Evolutionary conservation across 148 eudicot species (phyloP).

Genomic region (Hydrangea macrophylla): DNA sequence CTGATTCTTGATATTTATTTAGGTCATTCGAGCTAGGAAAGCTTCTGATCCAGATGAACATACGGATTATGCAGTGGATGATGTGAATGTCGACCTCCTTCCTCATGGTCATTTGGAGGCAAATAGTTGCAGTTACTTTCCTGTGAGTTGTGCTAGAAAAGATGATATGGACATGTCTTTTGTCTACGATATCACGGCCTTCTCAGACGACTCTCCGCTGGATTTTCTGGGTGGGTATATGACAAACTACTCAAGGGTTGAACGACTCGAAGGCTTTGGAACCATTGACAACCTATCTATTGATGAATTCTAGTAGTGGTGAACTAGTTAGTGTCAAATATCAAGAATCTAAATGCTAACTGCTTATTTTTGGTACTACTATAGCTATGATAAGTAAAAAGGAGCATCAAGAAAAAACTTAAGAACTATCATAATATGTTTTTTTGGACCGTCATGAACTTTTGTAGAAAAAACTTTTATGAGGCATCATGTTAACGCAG

Average conservation of each 20-base stretch:
- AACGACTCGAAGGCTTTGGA: conserved; percentile 33
- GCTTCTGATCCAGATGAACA: conserved; percentile 32
- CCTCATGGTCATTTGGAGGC: neutral
- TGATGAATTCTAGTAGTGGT: conserved; percentile 38
- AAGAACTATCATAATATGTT: neutral
- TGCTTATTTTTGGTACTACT: neutral
- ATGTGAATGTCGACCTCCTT: conserved; percentile 22
- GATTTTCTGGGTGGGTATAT: conserved; percentile 50
- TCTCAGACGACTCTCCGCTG: conserved; percentile 41
- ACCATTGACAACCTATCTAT: conserved; percentile 46
- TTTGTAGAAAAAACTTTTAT: too few species aligned
- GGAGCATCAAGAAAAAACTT: neutral
- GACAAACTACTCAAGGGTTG: conserved; percentile 28
- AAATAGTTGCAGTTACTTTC: conserved; percentile 25
- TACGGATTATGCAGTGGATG: conserved; percentile 17
- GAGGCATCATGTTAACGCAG: too few species aligned
- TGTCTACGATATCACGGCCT: conserved; percentile 47
- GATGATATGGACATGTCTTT: conserved; percentile 34
- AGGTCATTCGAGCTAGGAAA: conserved; percentile 74
- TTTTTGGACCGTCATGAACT: neutral
- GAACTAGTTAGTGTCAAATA: neutral
- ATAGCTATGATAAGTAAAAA: neutral
- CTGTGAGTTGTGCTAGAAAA: conserved; percentile 15
- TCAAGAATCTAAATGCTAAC: neutral
- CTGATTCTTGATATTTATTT: neutral